Evolutionary conservation across 768 basidiomycete species (phyloP), one percentile per base, ranked within the genome.

Genomic region (Collybia mongolica): DNA sequence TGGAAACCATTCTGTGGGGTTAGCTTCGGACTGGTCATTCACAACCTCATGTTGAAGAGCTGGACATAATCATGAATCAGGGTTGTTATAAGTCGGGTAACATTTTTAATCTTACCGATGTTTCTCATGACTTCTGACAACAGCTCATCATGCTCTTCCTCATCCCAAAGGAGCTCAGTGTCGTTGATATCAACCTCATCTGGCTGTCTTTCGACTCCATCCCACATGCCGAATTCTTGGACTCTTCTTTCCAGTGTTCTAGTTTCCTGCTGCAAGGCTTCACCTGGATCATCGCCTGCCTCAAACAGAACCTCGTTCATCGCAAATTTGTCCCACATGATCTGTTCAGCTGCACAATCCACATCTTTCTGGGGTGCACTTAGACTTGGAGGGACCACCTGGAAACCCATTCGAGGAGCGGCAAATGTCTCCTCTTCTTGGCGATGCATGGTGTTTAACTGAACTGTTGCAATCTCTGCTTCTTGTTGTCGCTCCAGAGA

Each of bases 141-240:
- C 15, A 55, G n/a, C 19, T 53, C 52, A 35, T 56, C 54, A 15
- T 59, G 39, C 18, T 55, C 55, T 2, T 18, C 39, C 15, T 56
- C 52, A 29, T 56, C 52, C 45, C 26, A 48, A 43, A 38, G 39
- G 17, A 12, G 24, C 14, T 53, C 49, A 18, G 32, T 24, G 9
- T 52, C 32, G 29, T 35, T 20, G 1, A 45, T 14, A 22, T 54
- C 49, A 17, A 32, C 5, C 2, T 18, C 39, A 38, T 55, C 51
- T 18, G 47, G 47, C 20, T 41, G 24, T 11, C 26, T 32, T 41
- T 56, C 57, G 12, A 36, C 39, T 12, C 53, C 54, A 19, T 44
- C 51, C 47, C 50, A 53, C 6, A 52, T 11, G 12, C 49, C 54
- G 20, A 35, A 56, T n/a, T 54, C 36, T 26, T 51, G 24, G 15